Evolutionary conservation across 106 monocot species (phyloP), one percentile per base, ranked within the genome.

Genomic region (Apostasia shenzhenica): DNA sequence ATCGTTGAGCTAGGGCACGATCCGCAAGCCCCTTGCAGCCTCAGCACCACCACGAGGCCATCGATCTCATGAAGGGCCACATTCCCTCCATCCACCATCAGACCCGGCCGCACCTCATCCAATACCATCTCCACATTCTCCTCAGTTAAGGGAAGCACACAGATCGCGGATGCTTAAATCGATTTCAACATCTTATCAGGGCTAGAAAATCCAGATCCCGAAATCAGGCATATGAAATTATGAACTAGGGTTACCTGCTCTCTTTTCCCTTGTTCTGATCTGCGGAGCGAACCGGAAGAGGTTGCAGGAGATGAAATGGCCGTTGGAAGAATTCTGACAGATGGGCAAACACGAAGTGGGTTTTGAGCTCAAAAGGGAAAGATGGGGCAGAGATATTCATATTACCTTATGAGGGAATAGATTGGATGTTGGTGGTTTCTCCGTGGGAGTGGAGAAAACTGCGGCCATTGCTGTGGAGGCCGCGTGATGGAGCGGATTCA

Each of bases 71-170:
- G 92, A 48, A 89, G 72, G 1, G 83, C 97, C 47, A 99, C 97
- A 51, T 99, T 95, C 12, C 95, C 97, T 67, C 97, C 97, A 51
- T 99, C 97, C 0, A 89, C 92, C 89, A 92, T 92, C 45, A 99
- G 75, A 57, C 97, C 77, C 5, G 97, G 92, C 63, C 97, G 70
- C 70, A 99, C 89, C 82, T 92, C 82, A 55, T 99, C 97, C 72
- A 99, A 60, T 0, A 99, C 89, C 78, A 47, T 76, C 77, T 99
- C 97, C 0, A 99, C 97, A 69, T 85, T 92, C 75, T 92, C 89
- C 59, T 99, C 97, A 1, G 97, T 99, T 81, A 99, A 53, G 6
- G 97, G 97, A n/a, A 99, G 78, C 6, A 80, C 94, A 47, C 74
- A 74, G 48, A 80, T 78, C 4, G 74, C 79, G 6, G 11, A 64